Evolutionary conservation across 2,329 filamentous ascomycete species (phyloP), one percentile per base, ranked within the genome.

Genomic region (Ceratocystis cacaofunesta): DNA sequence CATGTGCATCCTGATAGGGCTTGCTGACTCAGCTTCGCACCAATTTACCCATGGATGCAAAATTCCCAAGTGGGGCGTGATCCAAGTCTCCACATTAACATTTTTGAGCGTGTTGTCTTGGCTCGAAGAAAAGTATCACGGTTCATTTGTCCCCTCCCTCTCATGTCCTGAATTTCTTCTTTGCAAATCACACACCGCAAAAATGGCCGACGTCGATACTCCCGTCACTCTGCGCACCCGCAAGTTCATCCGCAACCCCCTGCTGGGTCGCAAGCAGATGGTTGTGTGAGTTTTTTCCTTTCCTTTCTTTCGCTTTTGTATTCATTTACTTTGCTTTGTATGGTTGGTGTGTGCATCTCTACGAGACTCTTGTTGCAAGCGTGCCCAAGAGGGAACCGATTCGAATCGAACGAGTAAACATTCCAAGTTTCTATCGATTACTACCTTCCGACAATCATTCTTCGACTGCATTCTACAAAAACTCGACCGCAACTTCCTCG

Each of bases 191-290:
- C 55, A 46, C 57, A 79, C 76, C 80, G 81, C 81, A 82, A 95
- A 80, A 79, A 96, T 96, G 92, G 89, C 92, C 81, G 89, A 92
- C 81, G 80, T 80, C 76, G 87, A 90, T 78, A 79, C 80, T 74
- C 81, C 87, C 77, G 87, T 91, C 78, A 91, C 88, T 75, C 82
- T 92, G 82, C 86, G 94, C 84, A 99, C 94, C 81, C 92, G 94
- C 89, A 97, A 97, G 85, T 99, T 99, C 89, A 95, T 97, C 83
- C 90, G 92, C 84, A 99, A 99, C 87, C 90, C 94, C 79, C 90
- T 99, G 77, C 88, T 99, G 78, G 90, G 88, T 79, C 89, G 92
- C 80, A 96, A 95, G 86, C 92, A 97, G 88, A 96, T 97, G 90
- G 92, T 96, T 82, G 89, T 96, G 92, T 96, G 90, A 86, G 89